Conservation (phyloP, 2,329 filamentous ascomycete species). For the Emmonsia crescens region DNA sequence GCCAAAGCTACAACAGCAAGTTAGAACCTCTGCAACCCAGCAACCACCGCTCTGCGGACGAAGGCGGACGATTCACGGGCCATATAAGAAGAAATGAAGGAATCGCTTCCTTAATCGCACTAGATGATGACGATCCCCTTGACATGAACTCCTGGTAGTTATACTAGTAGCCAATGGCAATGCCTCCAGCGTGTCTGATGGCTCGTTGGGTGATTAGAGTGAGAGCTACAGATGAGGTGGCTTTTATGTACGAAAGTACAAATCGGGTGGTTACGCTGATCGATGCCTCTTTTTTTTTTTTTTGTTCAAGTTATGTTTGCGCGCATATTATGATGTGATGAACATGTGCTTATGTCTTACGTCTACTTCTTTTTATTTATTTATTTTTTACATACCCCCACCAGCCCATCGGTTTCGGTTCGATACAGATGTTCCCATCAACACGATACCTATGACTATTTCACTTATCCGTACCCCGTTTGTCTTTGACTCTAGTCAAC, state of each 20-base stretch:
- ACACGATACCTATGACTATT: not conserved
- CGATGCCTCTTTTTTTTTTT: not conserved
- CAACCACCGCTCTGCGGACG: not conserved
- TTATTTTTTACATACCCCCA: not conserved
- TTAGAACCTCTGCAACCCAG: conserved; percentile 1
- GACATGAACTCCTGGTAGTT: not conserved
- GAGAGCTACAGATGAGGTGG: too few species aligned
- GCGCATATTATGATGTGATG: not conserved
- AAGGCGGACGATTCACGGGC: not conserved
- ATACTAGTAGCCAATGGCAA: not conserved
- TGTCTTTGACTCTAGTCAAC: not conserved
- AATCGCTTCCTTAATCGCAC: not conserved
- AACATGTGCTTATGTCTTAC: not conserved
- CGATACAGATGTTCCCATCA: not conserved
- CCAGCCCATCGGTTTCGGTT: not conserved
- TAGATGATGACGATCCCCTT: not conserved
- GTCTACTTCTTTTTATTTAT: not conserved
- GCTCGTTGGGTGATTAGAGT: not conserved
- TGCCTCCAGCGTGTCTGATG: not conserved
- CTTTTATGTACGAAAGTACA: not conserved
- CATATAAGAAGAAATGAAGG: not conserved
- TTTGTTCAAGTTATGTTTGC: too few species aligned
- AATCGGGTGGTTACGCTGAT: not conserved
- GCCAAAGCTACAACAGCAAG: conserved; percentile 9
- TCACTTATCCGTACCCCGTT: not conserved